Evolutionary conservation across 192 early-diverging fungal genomes (phyloP), one percentile per base, ranked within the genome.

Genomic region (Backusella westeae): DNA sequence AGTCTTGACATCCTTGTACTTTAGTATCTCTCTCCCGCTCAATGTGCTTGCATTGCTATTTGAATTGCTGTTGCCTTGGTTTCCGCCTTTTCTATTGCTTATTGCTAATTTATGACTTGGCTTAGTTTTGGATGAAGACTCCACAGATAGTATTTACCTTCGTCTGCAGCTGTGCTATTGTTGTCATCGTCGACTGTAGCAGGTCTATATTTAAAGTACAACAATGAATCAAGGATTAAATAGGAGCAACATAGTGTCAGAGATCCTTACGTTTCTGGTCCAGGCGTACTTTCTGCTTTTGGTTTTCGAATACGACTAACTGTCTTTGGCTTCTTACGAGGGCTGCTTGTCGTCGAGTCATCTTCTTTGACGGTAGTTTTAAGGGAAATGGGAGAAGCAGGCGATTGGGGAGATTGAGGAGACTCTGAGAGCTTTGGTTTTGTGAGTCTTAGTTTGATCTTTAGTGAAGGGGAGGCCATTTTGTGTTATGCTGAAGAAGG

Each of bases 1-100:
- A 32, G 63, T 34, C 52, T 76, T 69, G 34, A 49, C 35, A 41
- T 76, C 75, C 23, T 76, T 76, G 49, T 68, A 76, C 34, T 76
- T 76, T 35, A 76, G 32, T 36, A 76, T 39, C 0, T 76, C 75
- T 59, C 59, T 76, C 42, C 71, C 71, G 19, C 36, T 63, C 26
- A 34, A 3, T 26, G 53, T 38, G 56, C 32, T 15, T 38, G 32
- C 26, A 34, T 67, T 42, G 34, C 10, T 38, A 44, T 21, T 38
- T 46, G 35, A 23, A 67, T 65, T 75, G 7, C 26, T 29, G 26
- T 53, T 72, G 41, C 35, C 38, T 36, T 69, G 32, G 23, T 69
- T 69, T 4, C 42, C 70, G 5, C 72, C 32, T 59, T 52, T 29
- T 21, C 21, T 73, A 19, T 34, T 34, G 1, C 32, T 38, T 12